A percentile compares a stretch with the other conserved stretches of the same genome.
These are phyloP conservation scores for Asterophora lycoperdoides DNA, from an alignment of 768 basidiomycete genomes.

Conservation along the genomic window DNA sequence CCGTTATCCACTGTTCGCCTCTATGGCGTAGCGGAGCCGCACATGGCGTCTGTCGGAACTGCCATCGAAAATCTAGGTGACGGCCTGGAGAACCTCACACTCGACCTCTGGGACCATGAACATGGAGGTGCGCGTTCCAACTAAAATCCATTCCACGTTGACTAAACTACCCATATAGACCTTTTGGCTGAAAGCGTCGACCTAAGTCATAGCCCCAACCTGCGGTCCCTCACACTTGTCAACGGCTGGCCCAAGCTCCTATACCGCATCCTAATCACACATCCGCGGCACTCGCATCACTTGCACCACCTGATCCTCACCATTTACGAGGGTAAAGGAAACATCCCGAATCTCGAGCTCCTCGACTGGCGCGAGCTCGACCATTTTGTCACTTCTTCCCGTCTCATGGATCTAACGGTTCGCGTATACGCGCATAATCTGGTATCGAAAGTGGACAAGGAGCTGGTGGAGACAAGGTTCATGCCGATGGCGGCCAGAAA, in stretches of 20 bases:
- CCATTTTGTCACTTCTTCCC: conserved; percentile 6
- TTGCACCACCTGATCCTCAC: conserved; percentile 8
- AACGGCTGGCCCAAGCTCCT: conserved; percentile 16
- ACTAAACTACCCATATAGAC: not conserved
- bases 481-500: conserved; percentile 10
- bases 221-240: conserved; percentile 14
- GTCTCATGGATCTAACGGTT: conserved; percentile 7
- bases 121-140: conserved; percentile 6
- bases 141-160: not conserved
- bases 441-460: conserved; percentile 7
- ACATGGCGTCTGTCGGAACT: conserved; percentile 7
- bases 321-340: conserved; percentile 12
- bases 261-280: conserved; percentile 6
- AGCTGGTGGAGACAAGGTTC: conserved; percentile 8
- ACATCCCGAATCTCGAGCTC: conserved; percentile 15
- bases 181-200: conserved; percentile 7
- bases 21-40: conserved; percentile 7
- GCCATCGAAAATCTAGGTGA: conserved; percentile 7
- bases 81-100: conserved; percentile 11
- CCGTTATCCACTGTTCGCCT: conserved; percentile 9
- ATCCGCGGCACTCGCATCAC: not conserved
- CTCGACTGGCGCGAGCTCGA: conserved; percentile 15
- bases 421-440: conserved; percentile 12
- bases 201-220: conserved; percentile 9
- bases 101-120: conserved; percentile 12